These are phyloP conservation scores for Clarireedia hainanense DNA, from an alignment of 2,329 filamentous ascomycete species.

Conservation along the genomic window DNA sequence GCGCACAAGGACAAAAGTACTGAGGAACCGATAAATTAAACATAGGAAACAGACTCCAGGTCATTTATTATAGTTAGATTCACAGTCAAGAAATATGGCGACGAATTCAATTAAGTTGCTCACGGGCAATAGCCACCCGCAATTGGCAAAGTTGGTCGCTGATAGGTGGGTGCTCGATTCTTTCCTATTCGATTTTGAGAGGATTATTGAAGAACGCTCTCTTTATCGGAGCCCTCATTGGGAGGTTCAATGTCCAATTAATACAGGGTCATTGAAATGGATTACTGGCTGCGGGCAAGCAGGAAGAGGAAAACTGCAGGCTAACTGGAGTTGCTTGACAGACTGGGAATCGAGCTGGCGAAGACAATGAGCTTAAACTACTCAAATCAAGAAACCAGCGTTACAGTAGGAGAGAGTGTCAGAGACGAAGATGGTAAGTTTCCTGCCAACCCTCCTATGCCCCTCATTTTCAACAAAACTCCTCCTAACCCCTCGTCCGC, in stretches of 20 bases:
- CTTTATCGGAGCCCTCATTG: neutral
- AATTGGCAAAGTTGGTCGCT: constrained; percentile 58
- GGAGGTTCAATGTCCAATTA: too few species aligned
- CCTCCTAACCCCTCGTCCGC: neutral
- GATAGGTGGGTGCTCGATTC: constrained; percentile 14
- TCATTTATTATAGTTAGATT: neutral
- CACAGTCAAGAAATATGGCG: constrained; percentile 41
- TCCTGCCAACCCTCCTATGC: neutral
- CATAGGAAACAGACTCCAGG: neutral
- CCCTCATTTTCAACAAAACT: neutral
- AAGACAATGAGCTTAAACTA: constrained; percentile 78
- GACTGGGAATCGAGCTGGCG: constrained; percentile 68
- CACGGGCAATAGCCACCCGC: constrained; percentile 68
- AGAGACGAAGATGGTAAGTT: constrained; percentile 78
- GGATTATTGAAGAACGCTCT: neutral
- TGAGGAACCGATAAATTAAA: neutral
- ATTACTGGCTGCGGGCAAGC: neutral
- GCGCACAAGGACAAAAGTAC: neutral
- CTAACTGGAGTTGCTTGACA: constrained; percentile 29
- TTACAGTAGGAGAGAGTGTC: constrained; percentile 93
- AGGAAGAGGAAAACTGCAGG: constrained; percentile 2
- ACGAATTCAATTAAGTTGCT: constrained; percentile 68
- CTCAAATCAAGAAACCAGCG: constrained; percentile 80
- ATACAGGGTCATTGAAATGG: too few species aligned
- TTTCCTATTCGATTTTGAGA: neutral